Conservation (phyloP, 495 filamentous ascomycete species). For the Neurospora terricola region DNA sequence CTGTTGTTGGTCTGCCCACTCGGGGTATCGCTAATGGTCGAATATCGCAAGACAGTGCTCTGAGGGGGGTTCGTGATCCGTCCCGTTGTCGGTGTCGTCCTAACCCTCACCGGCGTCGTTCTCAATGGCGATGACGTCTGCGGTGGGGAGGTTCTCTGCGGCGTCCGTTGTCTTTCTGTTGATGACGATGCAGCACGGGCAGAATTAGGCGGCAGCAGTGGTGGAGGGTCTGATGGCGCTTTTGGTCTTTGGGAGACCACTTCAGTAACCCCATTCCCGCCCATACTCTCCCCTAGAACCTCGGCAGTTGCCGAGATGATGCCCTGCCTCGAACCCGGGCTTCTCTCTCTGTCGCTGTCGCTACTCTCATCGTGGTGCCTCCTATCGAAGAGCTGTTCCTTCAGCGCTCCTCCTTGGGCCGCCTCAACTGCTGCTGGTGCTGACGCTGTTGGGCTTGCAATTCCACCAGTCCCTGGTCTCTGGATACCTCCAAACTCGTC, state of each 20-base stretch:
- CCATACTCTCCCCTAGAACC: not conserved
- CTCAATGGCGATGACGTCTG: slow-evolving; percentile 8
- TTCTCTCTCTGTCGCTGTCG: not conserved
- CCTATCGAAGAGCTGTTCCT: not conserved
- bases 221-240: slow-evolving; percentile 14
- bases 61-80: slow-evolving; percentile 25
- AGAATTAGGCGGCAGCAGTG: slow-evolving; percentile 9
- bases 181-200: slow-evolving; percentile 13
- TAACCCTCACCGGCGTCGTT: slow-evolving; percentile 10
- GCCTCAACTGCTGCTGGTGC: not conserved
- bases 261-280: not conserved
- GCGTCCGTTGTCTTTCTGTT: slow-evolving; percentile 17
- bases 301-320: not conserved
- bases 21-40: slow-evolving; percentile 26
- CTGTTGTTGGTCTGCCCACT: slow-evolving; percentile 22
- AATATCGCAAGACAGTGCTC: slow-evolving; percentile 27
- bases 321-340: slow-evolving; percentile 1
- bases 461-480: slow-evolving; percentile 23
- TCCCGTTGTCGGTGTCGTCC: slow-evolving; percentile 10
- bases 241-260: slow-evolving; percentile 5
- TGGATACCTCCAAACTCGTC: slow-evolving; percentile 13
- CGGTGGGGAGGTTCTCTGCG: slow-evolving; percentile 7
- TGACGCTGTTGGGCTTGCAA: slow-evolving; percentile 14
- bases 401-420: not conserved
- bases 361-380: not conserved